phyloP scores from a whole-genome alignment of 495 filamentous ascomycete species.

The Cercophora sp. region DNA sequence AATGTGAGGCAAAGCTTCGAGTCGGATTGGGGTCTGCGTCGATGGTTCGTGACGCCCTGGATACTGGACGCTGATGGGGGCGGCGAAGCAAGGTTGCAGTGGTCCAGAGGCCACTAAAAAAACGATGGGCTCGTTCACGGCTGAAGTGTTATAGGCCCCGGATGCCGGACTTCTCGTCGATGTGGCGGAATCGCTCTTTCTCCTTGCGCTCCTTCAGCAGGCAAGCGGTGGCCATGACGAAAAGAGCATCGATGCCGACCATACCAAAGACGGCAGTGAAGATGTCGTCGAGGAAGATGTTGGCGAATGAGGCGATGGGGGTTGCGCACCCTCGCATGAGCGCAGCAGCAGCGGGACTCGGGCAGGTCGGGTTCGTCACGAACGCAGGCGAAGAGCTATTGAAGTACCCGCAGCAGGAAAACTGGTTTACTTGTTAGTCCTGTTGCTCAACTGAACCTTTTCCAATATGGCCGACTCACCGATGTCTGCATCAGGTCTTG shows the following conservation, averaged over 20 bases:
- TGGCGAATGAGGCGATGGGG: constrained; percentile 59
- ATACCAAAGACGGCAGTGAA: constrained; percentile 75
- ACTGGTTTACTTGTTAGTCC: constrained; percentile 42
- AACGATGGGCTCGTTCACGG: too few relatives aligned
- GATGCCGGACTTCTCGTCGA: constrained; percentile 65
- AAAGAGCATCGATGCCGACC: constrained; percentile 60
- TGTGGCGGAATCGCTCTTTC: constrained; percentile 62
- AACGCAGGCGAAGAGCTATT: constrained; percentile 64
- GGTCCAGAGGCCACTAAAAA: constrained; percentile 22
- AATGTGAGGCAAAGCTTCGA: too few relatives aligned
- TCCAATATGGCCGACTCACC: constrained; percentile 43
- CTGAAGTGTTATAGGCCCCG: too few relatives aligned
- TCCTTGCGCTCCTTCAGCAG: constrained; percentile 70
- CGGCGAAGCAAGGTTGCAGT: not conserved
- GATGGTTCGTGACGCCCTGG: too few relatives aligned
- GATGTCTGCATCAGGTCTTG: constrained; percentile 63
- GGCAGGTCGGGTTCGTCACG: constrained; percentile 56
- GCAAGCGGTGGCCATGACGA: constrained; percentile 64
- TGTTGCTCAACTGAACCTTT: not conserved
- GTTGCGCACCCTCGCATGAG: constrained; percentile 60
- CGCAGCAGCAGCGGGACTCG: constrained; percentile 59
- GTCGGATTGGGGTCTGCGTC: too few relatives aligned
- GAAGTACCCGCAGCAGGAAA: constrained; percentile 70
- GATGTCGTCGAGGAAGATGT: constrained; percentile 64
- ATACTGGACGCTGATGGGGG: not conserved